Base-by-base conservation (phyloP, 768 basidiomycete genomes). In the Tulasnella sp. region DNA sequence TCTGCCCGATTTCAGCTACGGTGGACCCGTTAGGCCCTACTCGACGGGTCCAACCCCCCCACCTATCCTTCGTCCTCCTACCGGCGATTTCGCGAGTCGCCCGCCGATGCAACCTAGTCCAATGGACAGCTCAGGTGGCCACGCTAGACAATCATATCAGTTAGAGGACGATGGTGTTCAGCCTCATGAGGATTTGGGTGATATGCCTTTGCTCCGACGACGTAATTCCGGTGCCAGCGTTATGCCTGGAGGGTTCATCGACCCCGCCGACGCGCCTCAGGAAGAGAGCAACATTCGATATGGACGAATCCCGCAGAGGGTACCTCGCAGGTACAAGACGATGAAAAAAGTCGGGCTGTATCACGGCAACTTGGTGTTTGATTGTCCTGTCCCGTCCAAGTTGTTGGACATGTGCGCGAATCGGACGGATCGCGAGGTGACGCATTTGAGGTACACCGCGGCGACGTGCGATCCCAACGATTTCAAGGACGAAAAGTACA, bases 401-500 rank as follows among this genome's bases (percentile, higher is more conserved):
- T 86, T 99, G 54, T 87, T 99, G 36, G 90, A 93, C 77, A 90
- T 93, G 87, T 95, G 93, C 79, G 85, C 89, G 7, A 83, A 88
- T 78, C 88, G 89, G 72, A 91, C 88, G 68, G 94, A 94, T 77
- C 89, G 94, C 78, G 96, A 97, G 83, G 96, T 94, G 82, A 94
- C 93, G 0, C 91, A 94, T 83, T 96, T 98, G 95, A 90, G 97
- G 5, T 99, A 99, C 83, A 91, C 91, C 11, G 97, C 96, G 0
- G 95, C 94, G 19, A 99, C 97, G 0, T 96, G 93, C 83, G 96
- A 98, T 83, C 97, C 97, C 8, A 95, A 98, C 83, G 90, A 94
- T 81, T 99, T 98, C 83, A 87, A 90, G 80, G 85, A 89, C 36
- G 83, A 88, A 14, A 90, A 92, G 0, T 99, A 97, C 84, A 93